Percentiles rank a stretch among this genome's conserved stretches.
Conservation (phyloP, 1,139 yeast genomes). For the Suhomyces wounanorum region DNA sequence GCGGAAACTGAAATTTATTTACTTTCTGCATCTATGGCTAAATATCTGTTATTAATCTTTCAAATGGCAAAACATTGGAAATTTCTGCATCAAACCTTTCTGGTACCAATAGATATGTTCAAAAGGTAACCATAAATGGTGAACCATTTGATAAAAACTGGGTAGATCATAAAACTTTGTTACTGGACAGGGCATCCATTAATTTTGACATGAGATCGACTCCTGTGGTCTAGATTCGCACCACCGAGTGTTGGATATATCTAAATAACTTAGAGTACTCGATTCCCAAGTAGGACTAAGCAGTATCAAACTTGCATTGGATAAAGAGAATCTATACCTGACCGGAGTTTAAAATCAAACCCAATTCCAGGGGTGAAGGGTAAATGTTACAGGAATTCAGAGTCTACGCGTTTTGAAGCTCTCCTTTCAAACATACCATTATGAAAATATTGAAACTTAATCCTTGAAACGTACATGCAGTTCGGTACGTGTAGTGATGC, state of each 20-base stretch:
- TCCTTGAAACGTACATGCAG: background rate
- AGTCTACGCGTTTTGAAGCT: too few relatives aligned
- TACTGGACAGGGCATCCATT: background rate
- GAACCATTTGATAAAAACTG: background rate
- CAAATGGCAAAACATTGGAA: background rate
- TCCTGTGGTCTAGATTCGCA: background rate
- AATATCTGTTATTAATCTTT: background rate
- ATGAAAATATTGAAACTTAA: background rate
- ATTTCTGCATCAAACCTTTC: background rate
- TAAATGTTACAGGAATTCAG: too few relatives aligned
- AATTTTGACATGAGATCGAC: background rate
- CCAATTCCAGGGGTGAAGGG: too few relatives aligned
- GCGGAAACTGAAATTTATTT: background rate
- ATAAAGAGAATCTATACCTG: too few relatives aligned
- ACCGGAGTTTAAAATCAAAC: too few relatives aligned
- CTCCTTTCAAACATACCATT: too few relatives aligned
- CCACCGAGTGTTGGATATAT: background rate
- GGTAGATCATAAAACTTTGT: background rate
- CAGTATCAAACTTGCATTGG: too few relatives aligned
- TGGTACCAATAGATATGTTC: background rate
- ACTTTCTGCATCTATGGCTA: background rate
- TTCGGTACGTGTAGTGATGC: conserved; percentile 1
- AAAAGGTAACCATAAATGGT: background rate
- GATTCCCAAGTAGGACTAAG: too few relatives aligned
- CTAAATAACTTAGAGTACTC: background rate